Percentiles rank a stretch among this genome's conserved stretches.
Conservation (phyloP, 2,329 filamentous ascomycete genomes). For the Dendryphion nanum region DNA sequence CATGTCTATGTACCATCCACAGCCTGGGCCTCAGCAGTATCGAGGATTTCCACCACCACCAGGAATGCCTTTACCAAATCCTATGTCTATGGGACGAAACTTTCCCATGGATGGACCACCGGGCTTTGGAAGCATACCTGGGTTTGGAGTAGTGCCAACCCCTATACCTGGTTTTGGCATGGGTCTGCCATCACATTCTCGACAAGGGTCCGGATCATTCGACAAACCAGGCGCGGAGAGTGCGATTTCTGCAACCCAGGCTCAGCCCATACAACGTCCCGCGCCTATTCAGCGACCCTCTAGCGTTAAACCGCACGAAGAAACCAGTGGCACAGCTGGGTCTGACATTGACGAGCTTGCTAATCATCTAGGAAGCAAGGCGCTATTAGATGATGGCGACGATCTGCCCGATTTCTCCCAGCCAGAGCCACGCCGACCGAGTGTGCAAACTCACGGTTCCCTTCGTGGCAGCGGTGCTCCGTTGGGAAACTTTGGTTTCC, state of each 20-base stretch:
- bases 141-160: slow-evolving; percentile 33
- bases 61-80: slow-evolving; percentile 56
- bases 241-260: slow-evolving; percentile 47
- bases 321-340: slow-evolving; percentile 31
- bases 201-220: slow-evolving; percentile 69
- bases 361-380: slow-evolving; percentile 85
- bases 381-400: slow-evolving; percentile 65
- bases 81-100: slow-evolving; percentile 57
- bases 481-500: slow-evolving; percentile 35
- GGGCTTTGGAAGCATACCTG: slow-evolving; percentile 50
- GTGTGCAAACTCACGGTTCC: slow-evolving; percentile 34
- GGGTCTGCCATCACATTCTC: slow-evolving; percentile 60
- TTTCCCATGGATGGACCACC: slow-evolving; percentile 57
- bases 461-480: slow-evolving; percentile 28
- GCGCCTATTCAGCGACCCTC: slow-evolving; percentile 85
- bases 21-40: slow-evolving; percentile 52
- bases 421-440: slow-evolving; percentile 45
- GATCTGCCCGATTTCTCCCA: slow-evolving; percentile 60
- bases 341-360: slow-evolving; percentile 70
- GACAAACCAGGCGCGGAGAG: slow-evolving; percentile 60
- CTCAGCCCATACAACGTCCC: slow-evolving; percentile 76
- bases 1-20: slow-evolving; percentile 56
- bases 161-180: slow-evolving; percentile 42
- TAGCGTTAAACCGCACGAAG: slow-evolving; percentile 61
- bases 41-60: slow-evolving; percentile 57